These are phyloP conservation scores for Adansonia gregorii DNA, from an alignment of 441 rosid genomes.

Conservation along the genomic window DNA sequence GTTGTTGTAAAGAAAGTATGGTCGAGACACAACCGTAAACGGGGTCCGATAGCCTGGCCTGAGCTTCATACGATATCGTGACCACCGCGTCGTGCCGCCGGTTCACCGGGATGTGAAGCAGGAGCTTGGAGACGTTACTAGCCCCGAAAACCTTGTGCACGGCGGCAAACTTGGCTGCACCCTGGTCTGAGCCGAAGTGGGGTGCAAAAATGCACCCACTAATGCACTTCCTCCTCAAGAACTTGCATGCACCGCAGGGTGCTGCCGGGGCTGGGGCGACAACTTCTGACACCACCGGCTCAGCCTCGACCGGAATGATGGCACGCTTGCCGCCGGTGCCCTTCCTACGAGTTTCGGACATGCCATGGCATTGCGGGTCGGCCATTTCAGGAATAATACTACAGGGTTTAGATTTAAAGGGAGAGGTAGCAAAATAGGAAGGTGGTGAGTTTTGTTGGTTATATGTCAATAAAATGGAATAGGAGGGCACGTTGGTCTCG, in stretches of 20 bases:
- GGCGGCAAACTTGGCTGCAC: slow-evolving; percentile 85
- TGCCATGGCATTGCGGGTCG: slow-evolving; percentile 43
- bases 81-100: slow-evolving; percentile 87
- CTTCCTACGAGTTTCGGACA: slow-evolving; percentile 50
- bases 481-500: slow-evolving; percentile 74
- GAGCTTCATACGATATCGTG: slow-evolving; percentile 88
- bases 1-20: slow-evolving; percentile 87
- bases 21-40: slow-evolving; percentile 92
- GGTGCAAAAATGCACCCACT: slow-evolving; percentile 88
- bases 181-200: slow-evolving; percentile 85
- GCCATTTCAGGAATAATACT: slow-evolving; percentile 42
- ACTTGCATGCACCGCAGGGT: slow-evolving; percentile 92
- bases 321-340: slow-evolving; percentile 49
- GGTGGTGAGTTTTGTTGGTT: slow-evolving; percentile 39
- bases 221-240: slow-evolving; percentile 81
- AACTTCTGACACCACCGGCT: slow-evolving; percentile 9
- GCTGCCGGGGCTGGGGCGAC: slow-evolving; percentile 35
- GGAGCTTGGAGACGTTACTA: slow-evolving; percentile 80
- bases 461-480: slow-evolving; percentile 40
- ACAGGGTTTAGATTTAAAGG: slow-evolving; percentile 18
- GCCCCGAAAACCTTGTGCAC: slow-evolving; percentile 96
- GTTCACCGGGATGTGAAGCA: slow-evolving; percentile 76
- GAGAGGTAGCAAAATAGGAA: slow-evolving; percentile 35
- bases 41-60: slow-evolving; percentile 90
- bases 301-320: slow-evolving; percentile 28